These are phyloP conservation scores for Cylindrotheca fusiformis DNA, from an alignment of 108 stramenopile genomes.

Conservation along the genomic window DNA sequence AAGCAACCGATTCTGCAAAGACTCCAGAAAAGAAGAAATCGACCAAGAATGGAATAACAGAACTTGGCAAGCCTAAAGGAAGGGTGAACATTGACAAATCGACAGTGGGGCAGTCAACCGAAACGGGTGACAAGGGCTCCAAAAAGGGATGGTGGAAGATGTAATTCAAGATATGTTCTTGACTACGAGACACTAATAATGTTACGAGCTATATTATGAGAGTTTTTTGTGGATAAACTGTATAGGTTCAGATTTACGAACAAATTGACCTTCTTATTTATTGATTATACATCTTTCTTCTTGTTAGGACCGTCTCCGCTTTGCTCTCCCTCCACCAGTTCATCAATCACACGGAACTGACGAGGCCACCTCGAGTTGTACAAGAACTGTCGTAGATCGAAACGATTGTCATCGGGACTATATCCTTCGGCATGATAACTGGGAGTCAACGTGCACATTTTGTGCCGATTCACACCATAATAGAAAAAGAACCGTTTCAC, in stretches of 20 bases:
- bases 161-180: not conserved
- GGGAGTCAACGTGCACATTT: constrained; percentile 98
- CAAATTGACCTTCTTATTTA: too few species aligned
- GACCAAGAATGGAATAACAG: not conserved
- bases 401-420: constrained; percentile 98
- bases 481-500: constrained; percentile 94
- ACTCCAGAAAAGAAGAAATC: too few species aligned
- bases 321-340: constrained; percentile 27
- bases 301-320: not conserved
- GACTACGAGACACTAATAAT: not conserved
- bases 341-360: constrained; percentile 82
- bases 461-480: constrained; percentile 97
- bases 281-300: too few species aligned
- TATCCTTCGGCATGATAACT: constrained; percentile 97
- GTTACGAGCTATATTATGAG: not conserved
- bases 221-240: not conserved
- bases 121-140: too few species aligned
- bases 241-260: not conserved
- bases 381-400: constrained; percentile 95
- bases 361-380: constrained; percentile 90
- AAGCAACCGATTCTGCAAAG: too few species aligned
- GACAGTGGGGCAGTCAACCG: not conserved
- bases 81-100: not conserved
- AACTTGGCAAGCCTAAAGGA: not conserved
- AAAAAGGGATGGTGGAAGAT: not conserved